Evolutionary conservation across 2,329 filamentous ascomycete species (phyloP).

Genomic region (Epichloe hybrida): DNA sequence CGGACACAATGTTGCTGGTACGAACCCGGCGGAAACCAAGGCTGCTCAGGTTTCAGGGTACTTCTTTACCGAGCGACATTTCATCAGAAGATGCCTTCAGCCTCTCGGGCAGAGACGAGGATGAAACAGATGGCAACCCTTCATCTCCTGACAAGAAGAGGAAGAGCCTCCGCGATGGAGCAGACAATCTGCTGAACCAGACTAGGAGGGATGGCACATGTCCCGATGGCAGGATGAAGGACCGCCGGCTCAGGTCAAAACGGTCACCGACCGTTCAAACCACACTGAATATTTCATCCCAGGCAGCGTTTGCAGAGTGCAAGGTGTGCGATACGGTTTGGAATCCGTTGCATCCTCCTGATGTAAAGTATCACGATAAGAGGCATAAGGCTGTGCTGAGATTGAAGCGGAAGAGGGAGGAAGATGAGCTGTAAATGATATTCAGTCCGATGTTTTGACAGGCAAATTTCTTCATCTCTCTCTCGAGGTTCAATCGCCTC

Average conservation of each 20-base stretch:
- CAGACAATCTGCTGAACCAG: neutral
- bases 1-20: slow-evolving; percentile 2
- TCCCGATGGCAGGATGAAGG: neutral
- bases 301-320: slow-evolving; percentile 29
- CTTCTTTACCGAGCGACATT: slow-evolving; percentile 7
- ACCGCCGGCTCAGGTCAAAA: neutral
- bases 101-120: neutral
- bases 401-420: slow-evolving; percentile 12
- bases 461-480: slow-evolving; percentile 16
- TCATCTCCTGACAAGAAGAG: neutral
- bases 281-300: slow-evolving; percentile 29
- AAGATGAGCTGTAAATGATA: slow-evolving; percentile 9
- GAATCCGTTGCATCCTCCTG: slow-evolving; percentile 29
- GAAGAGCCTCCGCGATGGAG: neutral
- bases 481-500: too few species aligned
- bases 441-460: too few species aligned
- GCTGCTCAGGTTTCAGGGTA: slow-evolving; percentile 16
- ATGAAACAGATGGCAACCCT: neutral
- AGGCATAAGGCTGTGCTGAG: slow-evolving; percentile 23
- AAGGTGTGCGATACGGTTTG: slow-evolving; percentile 29
- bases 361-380: slow-evolving; percentile 29
- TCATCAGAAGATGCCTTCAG: neutral
- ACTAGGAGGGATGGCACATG: neutral
- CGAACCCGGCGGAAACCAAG: slow-evolving; percentile 13
- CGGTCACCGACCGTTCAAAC: slow-evolving; percentile 22